phyloP scores from a whole-genome alignment of 2,329 filamentous ascomycete genomes.

The Aphanoascus verrucosus region DNA sequence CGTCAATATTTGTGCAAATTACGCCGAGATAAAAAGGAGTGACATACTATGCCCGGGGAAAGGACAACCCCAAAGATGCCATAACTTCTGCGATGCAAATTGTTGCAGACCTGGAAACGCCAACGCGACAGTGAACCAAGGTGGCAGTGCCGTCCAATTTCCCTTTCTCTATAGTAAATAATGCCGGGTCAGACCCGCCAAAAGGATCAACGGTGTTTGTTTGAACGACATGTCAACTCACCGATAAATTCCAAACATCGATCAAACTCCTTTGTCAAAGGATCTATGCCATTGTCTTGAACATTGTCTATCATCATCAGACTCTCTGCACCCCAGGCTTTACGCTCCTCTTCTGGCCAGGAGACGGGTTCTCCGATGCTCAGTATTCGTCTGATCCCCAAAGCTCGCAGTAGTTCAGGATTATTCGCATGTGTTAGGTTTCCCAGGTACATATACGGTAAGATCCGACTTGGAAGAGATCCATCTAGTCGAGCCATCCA shows the following conservation, averaged over 20 bases:
- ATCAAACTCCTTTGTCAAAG: conserved; percentile 73
- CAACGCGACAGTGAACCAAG: conserved; percentile 90
- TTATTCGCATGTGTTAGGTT: conserved; percentile 93
- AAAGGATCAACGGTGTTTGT: not conserved
- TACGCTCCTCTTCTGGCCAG: conserved; percentile 62
- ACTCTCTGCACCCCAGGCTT: conserved; percentile 66
- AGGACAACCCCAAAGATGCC: conserved; percentile 66
- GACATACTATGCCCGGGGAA: conserved; percentile 73
- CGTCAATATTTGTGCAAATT: conserved; percentile 2
- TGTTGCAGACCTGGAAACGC: conserved; percentile 87
- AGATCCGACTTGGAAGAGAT: conserved; percentile 75
- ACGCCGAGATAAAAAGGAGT: not conserved
- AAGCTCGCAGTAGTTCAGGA: conserved; percentile 61
- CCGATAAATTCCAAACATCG: conserved; percentile 85
- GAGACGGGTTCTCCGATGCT: conserved; percentile 82
- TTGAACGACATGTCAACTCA: conserved; percentile 48
- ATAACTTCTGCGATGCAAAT: conserved; percentile 99
- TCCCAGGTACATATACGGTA: conserved; percentile 92
- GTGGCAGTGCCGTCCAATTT: conserved; percentile 69
- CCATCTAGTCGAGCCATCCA: conserved; percentile 83
- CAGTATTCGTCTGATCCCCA: conserved; percentile 79
- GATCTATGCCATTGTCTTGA: conserved; percentile 94
- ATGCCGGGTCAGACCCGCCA: not conserved
- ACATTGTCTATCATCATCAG: conserved; percentile 72
- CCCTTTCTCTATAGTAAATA: conserved; percentile 55